Evolutionary conservation across 805 yeast species (phyloP).

Genomic region (Ogataea populi-albae): DNA sequence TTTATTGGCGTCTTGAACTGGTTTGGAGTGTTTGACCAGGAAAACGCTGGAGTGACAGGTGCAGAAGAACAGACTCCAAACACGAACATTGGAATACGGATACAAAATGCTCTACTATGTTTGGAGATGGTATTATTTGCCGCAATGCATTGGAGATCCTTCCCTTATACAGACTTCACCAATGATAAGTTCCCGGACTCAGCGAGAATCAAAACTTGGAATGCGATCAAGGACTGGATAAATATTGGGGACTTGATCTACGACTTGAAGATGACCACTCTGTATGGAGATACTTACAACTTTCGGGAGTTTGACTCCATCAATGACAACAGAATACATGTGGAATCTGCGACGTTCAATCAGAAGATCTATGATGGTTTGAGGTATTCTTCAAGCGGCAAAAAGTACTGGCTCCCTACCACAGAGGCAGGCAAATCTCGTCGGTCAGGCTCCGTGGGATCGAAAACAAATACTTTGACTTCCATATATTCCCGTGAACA

Average conservation of each 20-base stretch:
- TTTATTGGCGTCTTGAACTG: constrained; percentile 52
- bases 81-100: constrained; percentile 43
- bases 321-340: constrained; percentile 33
- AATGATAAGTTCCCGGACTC: constrained; percentile 62
- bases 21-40: constrained; percentile 38
- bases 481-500: constrained; percentile 12
- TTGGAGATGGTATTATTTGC: constrained; percentile 85
- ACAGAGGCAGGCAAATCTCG: constrained; percentile 5
- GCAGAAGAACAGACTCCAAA: constrained; percentile 32
- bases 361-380: constrained; percentile 75
- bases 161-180: constrained; percentile 72
- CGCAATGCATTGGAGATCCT: constrained; percentile 82
- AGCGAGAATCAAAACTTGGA: constrained; percentile 54
- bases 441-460: constrained; percentile 8
- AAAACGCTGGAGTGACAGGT: constrained; percentile 1
- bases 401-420: constrained; percentile 72
- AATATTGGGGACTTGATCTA: constrained; percentile 73
- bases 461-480: too few relatives aligned
- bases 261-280: constrained; percentile 70
- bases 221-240: constrained; percentile 73
- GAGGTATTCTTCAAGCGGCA: constrained; percentile 75
- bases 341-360: constrained; percentile 47
- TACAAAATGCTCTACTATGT: constrained; percentile 78
- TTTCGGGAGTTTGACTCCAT: constrained; percentile 82
- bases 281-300: constrained; percentile 70